Conservation (phyloP, 2,329 filamentous ascomycete species). For the Fusarium sulawesiense region DNA sequence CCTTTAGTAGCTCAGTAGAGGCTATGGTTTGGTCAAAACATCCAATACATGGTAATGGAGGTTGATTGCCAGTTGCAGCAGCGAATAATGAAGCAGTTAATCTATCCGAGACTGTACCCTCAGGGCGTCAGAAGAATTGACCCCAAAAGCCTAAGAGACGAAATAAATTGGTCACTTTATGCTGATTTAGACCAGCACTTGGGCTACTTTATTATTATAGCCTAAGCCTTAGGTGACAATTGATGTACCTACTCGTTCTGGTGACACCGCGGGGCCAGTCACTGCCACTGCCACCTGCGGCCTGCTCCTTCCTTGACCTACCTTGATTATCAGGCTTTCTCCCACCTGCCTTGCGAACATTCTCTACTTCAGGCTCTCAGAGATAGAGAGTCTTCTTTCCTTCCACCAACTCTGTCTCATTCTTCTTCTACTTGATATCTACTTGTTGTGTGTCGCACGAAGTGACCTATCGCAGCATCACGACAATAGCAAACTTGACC, state of each 20-base stretch:
- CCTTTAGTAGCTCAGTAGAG: background rate
- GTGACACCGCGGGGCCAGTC: slow-evolving; percentile 1
- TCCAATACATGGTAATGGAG: background rate
- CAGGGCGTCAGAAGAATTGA: no score
- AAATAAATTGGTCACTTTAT: no score
- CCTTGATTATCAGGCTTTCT: background rate
- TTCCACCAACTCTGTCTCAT: background rate
- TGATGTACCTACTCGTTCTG: background rate
- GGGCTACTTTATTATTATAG: no score
- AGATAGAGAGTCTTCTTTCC: background rate
- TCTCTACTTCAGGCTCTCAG: background rate
- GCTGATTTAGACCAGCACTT: no score
- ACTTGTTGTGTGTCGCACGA: background rate
- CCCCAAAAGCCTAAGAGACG: no score
- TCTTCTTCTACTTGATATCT: background rate
- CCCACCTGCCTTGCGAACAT: background rate
- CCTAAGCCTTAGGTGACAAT: no score
- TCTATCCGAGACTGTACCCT: background rate
- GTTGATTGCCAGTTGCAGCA: background rate
- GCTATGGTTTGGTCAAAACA: background rate
- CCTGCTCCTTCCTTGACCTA: background rate
- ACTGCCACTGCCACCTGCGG: background rate
- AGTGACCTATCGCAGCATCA: background rate
- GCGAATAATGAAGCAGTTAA: background rate
- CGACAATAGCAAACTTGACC: background rate